Percentiles rank a stretch among this genome's conserved stretches.
Evolutionary conservation across 495 filamentous ascomycete genomes (phyloP).

Genomic region (Penicillium goetzii): DNA sequence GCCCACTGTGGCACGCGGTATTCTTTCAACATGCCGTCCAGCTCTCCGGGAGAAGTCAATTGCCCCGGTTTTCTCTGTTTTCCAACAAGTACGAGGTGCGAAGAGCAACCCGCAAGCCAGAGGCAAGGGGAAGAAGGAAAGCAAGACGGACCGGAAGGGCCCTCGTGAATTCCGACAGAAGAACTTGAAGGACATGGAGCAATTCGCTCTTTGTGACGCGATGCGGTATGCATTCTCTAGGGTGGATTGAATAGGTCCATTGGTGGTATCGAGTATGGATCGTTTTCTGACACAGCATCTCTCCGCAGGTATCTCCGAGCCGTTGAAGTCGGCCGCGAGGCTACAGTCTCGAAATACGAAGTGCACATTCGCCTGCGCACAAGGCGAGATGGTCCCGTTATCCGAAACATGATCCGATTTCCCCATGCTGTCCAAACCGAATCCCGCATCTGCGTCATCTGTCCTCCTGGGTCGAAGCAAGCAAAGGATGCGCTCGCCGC

Average conservation of each 20-base stretch:
- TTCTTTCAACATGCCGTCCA: conserved; percentile 43
- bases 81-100: conserved; percentile 46
- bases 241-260: not conserved
- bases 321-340: conserved; percentile 82
- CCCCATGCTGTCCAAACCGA: conserved; percentile 88
- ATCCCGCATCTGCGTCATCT: conserved; percentile 84
- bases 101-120: conserved; percentile 39
- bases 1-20: conserved; percentile 45
- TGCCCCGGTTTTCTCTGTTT: conserved; percentile 36
- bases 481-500: conserved; percentile 70
- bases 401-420: conserved; percentile 85
- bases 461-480: conserved; percentile 70
- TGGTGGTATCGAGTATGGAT: not conserved
- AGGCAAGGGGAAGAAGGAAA: conserved; percentile 51
- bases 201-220: conserved; percentile 85
- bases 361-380: conserved; percentile 77
- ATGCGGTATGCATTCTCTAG: conserved; percentile 68
- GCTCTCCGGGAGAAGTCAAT: conserved; percentile 39
- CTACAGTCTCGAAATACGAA: conserved; percentile 80
- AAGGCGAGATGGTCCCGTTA: conserved; percentile 76
- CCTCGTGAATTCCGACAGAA: conserved; percentile 63
- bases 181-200: conserved; percentile 63
- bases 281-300: conserved; percentile 20
- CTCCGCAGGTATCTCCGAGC: conserved; percentile 79
- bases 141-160: conserved; percentile 67